Evolutionary conservation across 352 stramenopile genomes (phyloP).

Genomic region (Phytophthora pistaciae): DNA sequence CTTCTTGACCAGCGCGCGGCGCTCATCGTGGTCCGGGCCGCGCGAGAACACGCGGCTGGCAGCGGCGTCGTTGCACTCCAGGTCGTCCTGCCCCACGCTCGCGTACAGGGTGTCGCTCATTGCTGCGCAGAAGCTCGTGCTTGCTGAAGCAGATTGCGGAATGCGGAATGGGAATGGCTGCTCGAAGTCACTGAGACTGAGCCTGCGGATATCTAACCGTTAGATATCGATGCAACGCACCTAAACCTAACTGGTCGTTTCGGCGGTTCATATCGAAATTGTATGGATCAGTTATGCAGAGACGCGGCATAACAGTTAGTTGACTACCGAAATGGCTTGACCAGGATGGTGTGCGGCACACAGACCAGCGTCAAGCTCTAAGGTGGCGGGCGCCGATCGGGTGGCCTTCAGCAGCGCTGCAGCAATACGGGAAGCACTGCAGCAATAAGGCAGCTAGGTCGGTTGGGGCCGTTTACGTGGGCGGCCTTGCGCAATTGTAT

Average conservation of each 20-base stretch:
- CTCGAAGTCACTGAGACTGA: not conserved
- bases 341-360: no score
- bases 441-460: no score
- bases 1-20: conserved; percentile 62
- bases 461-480: no score
- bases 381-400: no score
- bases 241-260: not conserved
- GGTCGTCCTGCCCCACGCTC: conserved; percentile 74
- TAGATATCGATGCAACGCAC: not conserved
- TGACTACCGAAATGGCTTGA: not conserved
- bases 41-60: conserved; percentile 55
- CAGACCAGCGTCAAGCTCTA: no score
- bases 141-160: not conserved
- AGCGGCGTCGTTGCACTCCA: conserved; percentile 57
- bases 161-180: not conserved
- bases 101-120: conserved; percentile 69
- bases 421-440: no score
- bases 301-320: not conserved
- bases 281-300: no score
- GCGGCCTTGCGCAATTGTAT: not conserved
- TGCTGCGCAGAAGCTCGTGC: not conserved
- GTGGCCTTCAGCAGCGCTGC: no score
- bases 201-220: not conserved
- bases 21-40: conserved; percentile 54
- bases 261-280: no score